A percentile compares a stretch with the other conserved stretches of the same genome.
Evolutionary conservation across 148 eudicot species (phyloP).

Genomic region (Heliosperma pusillum): DNA sequence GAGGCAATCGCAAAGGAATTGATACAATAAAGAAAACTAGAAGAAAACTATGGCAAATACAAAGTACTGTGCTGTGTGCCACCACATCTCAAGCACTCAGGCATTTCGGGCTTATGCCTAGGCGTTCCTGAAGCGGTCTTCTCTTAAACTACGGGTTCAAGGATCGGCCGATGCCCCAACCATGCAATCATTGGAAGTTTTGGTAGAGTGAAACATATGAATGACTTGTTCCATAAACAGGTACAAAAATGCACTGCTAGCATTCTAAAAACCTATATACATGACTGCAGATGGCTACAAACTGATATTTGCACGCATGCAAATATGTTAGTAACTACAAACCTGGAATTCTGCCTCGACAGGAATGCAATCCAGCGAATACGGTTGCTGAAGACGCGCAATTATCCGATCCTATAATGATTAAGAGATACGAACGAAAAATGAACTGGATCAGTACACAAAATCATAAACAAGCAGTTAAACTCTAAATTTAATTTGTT

Average conservation of each 20-base stretch:
- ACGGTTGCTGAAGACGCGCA: constrained; percentile 99
- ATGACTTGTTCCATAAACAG: not conserved
- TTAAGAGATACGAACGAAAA: not conserved
- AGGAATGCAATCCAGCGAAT: constrained; percentile 95
- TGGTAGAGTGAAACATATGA: not conserved
- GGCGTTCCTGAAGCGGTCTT: not conserved
- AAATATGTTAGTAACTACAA: constrained; percentile 14
- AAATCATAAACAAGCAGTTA: constrained; percentile 5
- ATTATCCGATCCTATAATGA: constrained; percentile 76
- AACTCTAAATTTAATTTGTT: not conserved
- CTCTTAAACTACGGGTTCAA: not conserved
- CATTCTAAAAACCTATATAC: not conserved
- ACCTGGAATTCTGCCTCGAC: constrained; percentile 99
- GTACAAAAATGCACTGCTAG: not conserved
- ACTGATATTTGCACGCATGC: not conserved
- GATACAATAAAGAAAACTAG: too few species aligned
- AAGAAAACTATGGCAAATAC: too few species aligned
- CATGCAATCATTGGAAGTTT: not conserved
- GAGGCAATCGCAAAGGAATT: too few species aligned
- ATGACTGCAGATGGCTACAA: not conserved
- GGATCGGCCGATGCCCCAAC: not conserved
- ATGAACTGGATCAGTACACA: not conserved
- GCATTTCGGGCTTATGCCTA: too few species aligned
- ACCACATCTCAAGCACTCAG: too few species aligned
- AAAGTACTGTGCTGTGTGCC: too few species aligned